Conservation (phyloP, 164 flowering plant genomes). For the Umbilicus rupestris region DNA sequence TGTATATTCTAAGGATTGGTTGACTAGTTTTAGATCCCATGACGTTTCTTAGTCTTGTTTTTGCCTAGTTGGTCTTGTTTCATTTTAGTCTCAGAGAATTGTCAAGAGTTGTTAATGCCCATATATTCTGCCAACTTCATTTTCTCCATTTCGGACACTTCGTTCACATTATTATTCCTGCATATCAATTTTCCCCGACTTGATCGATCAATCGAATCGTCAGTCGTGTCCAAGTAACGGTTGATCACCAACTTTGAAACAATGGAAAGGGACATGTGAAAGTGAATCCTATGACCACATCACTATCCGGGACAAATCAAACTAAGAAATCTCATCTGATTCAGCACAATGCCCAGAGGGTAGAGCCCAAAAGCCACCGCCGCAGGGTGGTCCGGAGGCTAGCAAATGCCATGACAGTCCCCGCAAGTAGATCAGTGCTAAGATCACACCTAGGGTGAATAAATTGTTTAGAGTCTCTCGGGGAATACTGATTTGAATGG, state of each 20-base stretch:
- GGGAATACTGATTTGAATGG: too few species aligned
- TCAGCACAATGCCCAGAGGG: too few species aligned
- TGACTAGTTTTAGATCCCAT: neutral
- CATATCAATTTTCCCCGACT: neutral
- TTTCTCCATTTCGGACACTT: neutral
- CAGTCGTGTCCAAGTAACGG: neutral
- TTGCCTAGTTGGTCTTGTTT: neutral
- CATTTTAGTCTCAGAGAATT: neutral
- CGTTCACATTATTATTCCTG: neutral
- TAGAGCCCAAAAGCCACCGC: too few species aligned
- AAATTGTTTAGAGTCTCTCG: too few species aligned
- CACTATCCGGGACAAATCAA: neutral
- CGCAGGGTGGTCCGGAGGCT: too few species aligned
- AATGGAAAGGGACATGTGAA: neutral
- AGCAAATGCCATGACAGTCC: too few species aligned
- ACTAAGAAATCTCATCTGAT: neutral
- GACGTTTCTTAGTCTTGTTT: neutral
- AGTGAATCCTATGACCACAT: neutral
- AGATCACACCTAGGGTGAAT: too few species aligned
- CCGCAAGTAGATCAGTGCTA: too few species aligned
- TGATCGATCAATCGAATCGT: neutral
- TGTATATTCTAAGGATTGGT: neutral
- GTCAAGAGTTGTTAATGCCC: conserved; percentile 5
- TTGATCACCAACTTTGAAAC: conserved; percentile 3
- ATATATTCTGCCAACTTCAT: neutral